A percentile compares a stretch with the other conserved stretches of the same genome.
Evolutionary conservation across 805 yeast species (phyloP).

Genomic region (Metschnikowia santaceciliae): DNA sequence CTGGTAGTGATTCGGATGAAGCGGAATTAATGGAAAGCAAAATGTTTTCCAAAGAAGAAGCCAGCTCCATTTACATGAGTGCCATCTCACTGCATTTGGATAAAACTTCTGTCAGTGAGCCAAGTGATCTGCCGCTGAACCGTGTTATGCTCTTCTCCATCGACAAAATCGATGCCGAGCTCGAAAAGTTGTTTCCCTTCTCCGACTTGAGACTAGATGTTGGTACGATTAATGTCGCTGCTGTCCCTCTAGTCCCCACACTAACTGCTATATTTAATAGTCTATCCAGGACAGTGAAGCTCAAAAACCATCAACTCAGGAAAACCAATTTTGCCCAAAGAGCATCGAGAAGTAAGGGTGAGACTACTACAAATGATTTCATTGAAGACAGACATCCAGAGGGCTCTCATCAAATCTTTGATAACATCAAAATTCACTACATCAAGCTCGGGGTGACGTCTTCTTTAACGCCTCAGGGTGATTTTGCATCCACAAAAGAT

Average conservation of each 20-base stretch:
- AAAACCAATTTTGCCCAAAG: conserved; percentile 10
- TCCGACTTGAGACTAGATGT: conserved; percentile 37
- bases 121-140: neutral
- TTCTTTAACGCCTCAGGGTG: conserved; percentile 39
- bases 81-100: conserved; percentile 56
- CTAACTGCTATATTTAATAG: conserved; percentile 34
- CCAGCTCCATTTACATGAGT: conserved; percentile 75
- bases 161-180: conserved; percentile 38
- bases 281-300: conserved; percentile 31
- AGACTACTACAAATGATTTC: conserved; percentile 7
- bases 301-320: conserved; percentile 29
- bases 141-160: conserved; percentile 26
- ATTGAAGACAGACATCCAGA: conserved; percentile 5
- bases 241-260: conserved; percentile 41
- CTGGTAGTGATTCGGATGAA: conserved; percentile 20
- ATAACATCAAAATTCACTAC: conserved; percentile 29
- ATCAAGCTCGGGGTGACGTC: conserved; percentile 45
- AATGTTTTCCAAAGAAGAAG: conserved; percentile 64
- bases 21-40: conserved; percentile 53
- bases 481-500: conserved; percentile 32
- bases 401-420: neutral
- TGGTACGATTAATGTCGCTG: conserved; percentile 40
- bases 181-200: conserved; percentile 43
- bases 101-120: neutral
- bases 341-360: neutral